phyloP scores from a whole-genome alignment of 2,329 filamentous ascomycete species.

The Colletotrichum melonis region DNA sequence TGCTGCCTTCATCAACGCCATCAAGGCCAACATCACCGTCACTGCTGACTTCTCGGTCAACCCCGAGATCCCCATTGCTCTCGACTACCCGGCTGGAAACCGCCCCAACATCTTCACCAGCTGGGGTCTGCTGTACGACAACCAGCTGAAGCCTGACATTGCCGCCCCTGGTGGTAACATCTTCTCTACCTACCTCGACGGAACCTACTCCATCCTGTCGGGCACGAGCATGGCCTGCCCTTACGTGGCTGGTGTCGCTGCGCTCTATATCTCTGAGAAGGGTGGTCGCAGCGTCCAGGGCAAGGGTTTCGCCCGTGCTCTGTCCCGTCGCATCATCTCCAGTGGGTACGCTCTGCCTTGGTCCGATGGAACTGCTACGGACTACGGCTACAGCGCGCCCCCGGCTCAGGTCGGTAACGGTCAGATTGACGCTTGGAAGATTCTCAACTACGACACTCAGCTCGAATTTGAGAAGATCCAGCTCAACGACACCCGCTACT shows the following conservation, averaged over 20 bases:
- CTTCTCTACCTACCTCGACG: slow-evolving; percentile 55
- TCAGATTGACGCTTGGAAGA: slow-evolving; percentile 54
- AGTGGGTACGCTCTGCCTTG: slow-evolving; percentile 46
- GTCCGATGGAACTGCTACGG: slow-evolving; percentile 41
- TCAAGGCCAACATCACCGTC: slow-evolving; percentile 41
- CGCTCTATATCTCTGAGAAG: slow-evolving; percentile 47
- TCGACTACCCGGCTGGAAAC: slow-evolving; percentile 44
- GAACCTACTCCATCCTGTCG: slow-evolving; percentile 52
- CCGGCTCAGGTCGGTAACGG: slow-evolving; percentile 55
- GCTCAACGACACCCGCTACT: slow-evolving; percentile 58
- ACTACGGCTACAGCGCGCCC: slow-evolving; percentile 43
- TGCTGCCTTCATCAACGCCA: slow-evolving; percentile 40
- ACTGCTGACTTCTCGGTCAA: slow-evolving; percentile 44
- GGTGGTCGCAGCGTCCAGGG: slow-evolving; percentile 45
- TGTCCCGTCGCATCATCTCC: slow-evolving; percentile 48
- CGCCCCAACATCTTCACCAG: slow-evolving; percentile 52
- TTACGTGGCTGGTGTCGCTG: slow-evolving; percentile 51
- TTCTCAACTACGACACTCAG: slow-evolving; percentile 51
- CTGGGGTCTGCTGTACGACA: slow-evolving; percentile 57
- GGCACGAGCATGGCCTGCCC: slow-evolving; percentile 62
- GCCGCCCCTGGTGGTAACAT: slow-evolving; percentile 54
- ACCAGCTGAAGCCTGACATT: slow-evolving; percentile 56
- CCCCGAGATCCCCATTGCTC: slow-evolving; percentile 38
- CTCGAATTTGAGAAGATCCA: slow-evolving; percentile 53
- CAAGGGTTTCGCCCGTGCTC: slow-evolving; percentile 43